Percentiles rank a stretch among this genome's conserved stretches.
These are phyloP conservation scores for Edaphochlamys debaryana DNA, from an alignment of 139 green algal genomes.

Conservation along the genomic window DNA sequence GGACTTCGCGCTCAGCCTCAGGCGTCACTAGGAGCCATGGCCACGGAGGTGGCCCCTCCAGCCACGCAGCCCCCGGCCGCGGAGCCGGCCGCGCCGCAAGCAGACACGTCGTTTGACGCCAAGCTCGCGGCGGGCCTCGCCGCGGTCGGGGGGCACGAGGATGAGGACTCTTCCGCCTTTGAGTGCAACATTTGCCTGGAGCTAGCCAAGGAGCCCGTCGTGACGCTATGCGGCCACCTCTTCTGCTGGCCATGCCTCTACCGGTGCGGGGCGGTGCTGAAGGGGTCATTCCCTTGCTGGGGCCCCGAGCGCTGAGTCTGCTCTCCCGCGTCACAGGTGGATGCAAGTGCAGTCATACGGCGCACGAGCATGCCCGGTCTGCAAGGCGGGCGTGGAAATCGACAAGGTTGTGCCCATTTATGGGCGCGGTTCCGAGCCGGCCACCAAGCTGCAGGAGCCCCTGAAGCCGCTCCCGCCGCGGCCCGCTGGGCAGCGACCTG, in stretches of 20 bases:
- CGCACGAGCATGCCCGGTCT: slow-evolving; percentile 86
- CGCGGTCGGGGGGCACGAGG: too few species aligned
- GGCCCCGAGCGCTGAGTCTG: too few species aligned
- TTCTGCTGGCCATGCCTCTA: slow-evolving; percentile 98
- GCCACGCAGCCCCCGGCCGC: too few species aligned
- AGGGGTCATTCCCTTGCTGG: too few species aligned
- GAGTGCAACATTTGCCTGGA: slow-evolving; percentile 98
- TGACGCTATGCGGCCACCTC: slow-evolving; percentile 96
- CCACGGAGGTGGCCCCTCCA: too few species aligned
- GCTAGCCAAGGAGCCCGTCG: slow-evolving; percentile 88
- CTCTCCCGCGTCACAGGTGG: slow-evolving; percentile 66
- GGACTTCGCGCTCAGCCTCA: too few species aligned
- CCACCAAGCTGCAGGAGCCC: slow-evolving; percentile 44
- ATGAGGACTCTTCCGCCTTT: slow-evolving; percentile 64
- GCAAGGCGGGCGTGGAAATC: slow-evolving; percentile 89
- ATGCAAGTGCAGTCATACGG: slow-evolving; percentile 79
- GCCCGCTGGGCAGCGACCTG: slow-evolving; percentile 33
- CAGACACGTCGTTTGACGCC: too few species aligned
- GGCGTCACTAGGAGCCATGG: too few species aligned
- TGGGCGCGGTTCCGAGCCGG: slow-evolving; percentile 71
- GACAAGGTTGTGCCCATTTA: slow-evolving; percentile 92
- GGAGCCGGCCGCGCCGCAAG: too few species aligned
- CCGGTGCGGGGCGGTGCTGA: slow-evolving; percentile 49
- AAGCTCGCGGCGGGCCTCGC: too few species aligned
- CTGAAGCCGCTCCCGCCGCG: slow-evolving; percentile 27